phyloP scores from a whole-genome alignment of 2,329 filamentous ascomycete genomes.

The Fusarium agapanthi region DNA sequence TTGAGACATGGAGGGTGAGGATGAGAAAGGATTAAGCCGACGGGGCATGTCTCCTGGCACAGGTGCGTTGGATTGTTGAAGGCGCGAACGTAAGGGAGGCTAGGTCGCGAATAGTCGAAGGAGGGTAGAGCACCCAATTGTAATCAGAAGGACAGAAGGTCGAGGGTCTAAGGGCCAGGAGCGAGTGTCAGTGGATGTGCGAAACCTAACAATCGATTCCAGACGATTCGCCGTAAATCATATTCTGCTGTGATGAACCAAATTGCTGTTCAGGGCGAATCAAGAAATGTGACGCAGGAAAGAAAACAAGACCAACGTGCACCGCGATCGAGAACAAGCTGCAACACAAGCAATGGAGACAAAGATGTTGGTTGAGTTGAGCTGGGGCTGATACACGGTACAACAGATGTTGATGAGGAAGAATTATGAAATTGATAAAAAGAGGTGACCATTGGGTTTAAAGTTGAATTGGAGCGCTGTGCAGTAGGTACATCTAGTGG shows the following conservation, averaged over 20 bases:
- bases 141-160: not conserved
- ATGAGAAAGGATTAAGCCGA: constrained; percentile 67
- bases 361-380: constrained; percentile 14
- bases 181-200: constrained; percentile 19
- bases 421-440: constrained; percentile 27
- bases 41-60: constrained; percentile 62
- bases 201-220: constrained; percentile 14
- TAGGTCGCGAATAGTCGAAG: constrained; percentile 8
- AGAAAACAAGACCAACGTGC: constrained; percentile 6
- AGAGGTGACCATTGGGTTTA: constrained; percentile 29
- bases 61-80: constrained; percentile 14
- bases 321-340: constrained; percentile 13
- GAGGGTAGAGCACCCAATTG: constrained; percentile 5
- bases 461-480: constrained; percentile 24
- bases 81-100: constrained; percentile 10
- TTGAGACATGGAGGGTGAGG: constrained; percentile 57
- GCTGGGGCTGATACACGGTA: constrained; percentile 15
- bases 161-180: constrained; percentile 11
- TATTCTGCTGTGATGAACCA: constrained; percentile 7
- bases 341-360: constrained; percentile 19
- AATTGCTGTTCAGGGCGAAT: constrained; percentile 2
- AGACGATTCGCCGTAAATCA: constrained; percentile 21
- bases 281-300: not conserved
- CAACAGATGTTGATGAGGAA: constrained; percentile 30
- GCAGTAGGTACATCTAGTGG: not conserved